Conservation (phyloP, 768 basidiomycete species). For the Tephrocybe rancida region DNA sequence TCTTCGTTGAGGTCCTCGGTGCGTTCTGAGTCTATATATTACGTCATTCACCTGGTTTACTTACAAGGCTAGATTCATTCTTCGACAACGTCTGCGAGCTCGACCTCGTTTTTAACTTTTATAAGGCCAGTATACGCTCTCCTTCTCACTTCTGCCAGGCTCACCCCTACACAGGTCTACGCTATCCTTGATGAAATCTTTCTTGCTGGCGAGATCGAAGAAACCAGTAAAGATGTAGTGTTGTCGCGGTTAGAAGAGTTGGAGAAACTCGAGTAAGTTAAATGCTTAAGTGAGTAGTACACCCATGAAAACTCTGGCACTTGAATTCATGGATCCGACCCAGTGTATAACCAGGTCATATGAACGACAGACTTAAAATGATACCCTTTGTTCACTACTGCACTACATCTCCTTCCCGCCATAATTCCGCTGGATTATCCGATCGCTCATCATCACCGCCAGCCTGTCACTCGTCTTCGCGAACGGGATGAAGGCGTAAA, state of each 20-base stretch:
- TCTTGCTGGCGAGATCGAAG: constrained; percentile 97
- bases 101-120: constrained; percentile 98
- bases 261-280: constrained; percentile 81
- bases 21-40: constrained; percentile 24
- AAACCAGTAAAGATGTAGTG: constrained; percentile 97
- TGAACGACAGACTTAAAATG: constrained; percentile 1
- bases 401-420: background rate
- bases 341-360: constrained; percentile 2
- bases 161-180: constrained; percentile 67
- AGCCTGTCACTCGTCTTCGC: background rate
- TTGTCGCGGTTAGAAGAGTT: constrained; percentile 86
- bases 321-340: background rate
- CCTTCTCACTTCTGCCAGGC: background rate
- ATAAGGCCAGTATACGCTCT: constrained; percentile 64
- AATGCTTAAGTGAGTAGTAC: constrained; percentile 4
- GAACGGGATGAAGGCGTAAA: background rate
- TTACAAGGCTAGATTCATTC: constrained; percentile 91
- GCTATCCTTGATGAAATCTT: constrained; percentile 98
- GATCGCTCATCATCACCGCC: background rate
- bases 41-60: constrained; percentile 3
- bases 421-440: background rate
- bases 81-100: constrained; percentile 99
- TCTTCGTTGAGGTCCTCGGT: constrained; percentile 98
- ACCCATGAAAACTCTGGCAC: background rate
- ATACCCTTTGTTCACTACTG: constrained; percentile 13